Evolutionary conservation across 2,329 filamentous ascomycete species (phyloP), one percentile per base, ranked within the genome.

Genomic region (Penicillium sp.): DNA sequence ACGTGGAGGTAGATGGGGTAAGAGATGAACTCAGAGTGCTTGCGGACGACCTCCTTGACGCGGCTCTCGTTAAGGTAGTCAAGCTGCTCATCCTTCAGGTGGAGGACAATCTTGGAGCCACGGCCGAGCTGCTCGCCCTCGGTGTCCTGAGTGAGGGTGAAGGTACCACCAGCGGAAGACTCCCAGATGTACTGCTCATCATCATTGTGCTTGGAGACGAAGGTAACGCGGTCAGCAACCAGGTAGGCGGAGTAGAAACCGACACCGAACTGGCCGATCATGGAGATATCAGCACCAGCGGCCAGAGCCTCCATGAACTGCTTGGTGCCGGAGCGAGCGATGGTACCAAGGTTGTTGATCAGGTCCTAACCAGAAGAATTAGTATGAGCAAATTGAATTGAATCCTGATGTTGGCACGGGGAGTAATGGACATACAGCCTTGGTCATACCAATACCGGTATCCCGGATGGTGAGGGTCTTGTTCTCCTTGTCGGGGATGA

Each of bases 221-320:
- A 89, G 55, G 82, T 88, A 59, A 98, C 92, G 61, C 81, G 82
- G 79, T 98, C 92, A 68, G 92, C 92, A 57, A 98, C 92, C 44
- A 98, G 88, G 80, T 98, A 98, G 65, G 92, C 92, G 48, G 92
- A 96, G 83, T 98, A 98, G 86, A 98, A 98, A 84, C 92, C 92
- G 62, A 98, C 92, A 93, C 92, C 92, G 71, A 98, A 98, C 76
- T 98, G 92, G 66, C 92, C 92, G 69, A 98, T 98, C 92, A 98
- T 96, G 74, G 92, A 96, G 57, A 98, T 92, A 73, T 98, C 92
- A 67, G 92, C 92, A 77, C 92, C 92, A 54, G 92, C 92, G 58
- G 88, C 90, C 59, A 98, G 81, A 51, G 92, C 92, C 80, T 98
- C 92, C 92, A 98, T 98, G 75, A 98, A 98, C 77, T 96, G 92